Conservation (phyloP, 768 basidiomycete species). For the Rhizopogon vesiculosus region DNA sequence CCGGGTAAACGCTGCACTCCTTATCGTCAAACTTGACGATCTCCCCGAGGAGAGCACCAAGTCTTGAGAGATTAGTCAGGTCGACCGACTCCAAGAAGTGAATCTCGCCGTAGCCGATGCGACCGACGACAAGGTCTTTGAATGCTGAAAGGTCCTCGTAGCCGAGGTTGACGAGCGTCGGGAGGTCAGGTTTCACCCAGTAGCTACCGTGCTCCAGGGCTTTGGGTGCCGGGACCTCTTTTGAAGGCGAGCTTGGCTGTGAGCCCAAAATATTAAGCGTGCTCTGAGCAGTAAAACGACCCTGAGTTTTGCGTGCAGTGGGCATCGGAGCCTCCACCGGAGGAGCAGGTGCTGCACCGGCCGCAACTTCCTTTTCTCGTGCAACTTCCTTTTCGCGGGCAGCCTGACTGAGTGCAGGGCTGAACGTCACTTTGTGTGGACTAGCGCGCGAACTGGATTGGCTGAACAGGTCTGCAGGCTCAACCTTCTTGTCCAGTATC, state of each 20-base stretch:
- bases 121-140: slow-evolving; percentile 77
- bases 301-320: slow-evolving; percentile 33
- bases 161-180: slow-evolving; percentile 63
- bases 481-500: slow-evolving; percentile 80
- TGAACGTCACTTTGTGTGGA: slow-evolving; percentile 59
- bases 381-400: slow-evolving; percentile 69
- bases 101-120: slow-evolving; percentile 89
- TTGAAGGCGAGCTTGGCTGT: slow-evolving; percentile 22
- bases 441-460: slow-evolving; percentile 31
- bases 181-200: slow-evolving; percentile 79
- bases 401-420: slow-evolving; percentile 68
- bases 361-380: slow-evolving; percentile 27
- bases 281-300: slow-evolving; percentile 36
- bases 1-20: slow-evolving; percentile 92
- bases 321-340: slow-evolving; percentile 32
- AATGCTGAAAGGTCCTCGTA: slow-evolving; percentile 73
- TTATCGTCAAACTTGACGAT: slow-evolving; percentile 86
- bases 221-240: slow-evolving; percentile 23
- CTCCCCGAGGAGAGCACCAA: slow-evolving; percentile 81
- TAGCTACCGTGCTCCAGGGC: slow-evolving; percentile 84
- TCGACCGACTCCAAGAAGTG: slow-evolving; percentile 78
- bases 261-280: slow-evolving; percentile 21
- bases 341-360: slow-evolving; percentile 16
- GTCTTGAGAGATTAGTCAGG: slow-evolving; percentile 75
- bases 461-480: slow-evolving; percentile 66